phyloP scores from a whole-genome alignment of 108 stramenopile genomes.

The Nitzschia inconspicua region DNA sequence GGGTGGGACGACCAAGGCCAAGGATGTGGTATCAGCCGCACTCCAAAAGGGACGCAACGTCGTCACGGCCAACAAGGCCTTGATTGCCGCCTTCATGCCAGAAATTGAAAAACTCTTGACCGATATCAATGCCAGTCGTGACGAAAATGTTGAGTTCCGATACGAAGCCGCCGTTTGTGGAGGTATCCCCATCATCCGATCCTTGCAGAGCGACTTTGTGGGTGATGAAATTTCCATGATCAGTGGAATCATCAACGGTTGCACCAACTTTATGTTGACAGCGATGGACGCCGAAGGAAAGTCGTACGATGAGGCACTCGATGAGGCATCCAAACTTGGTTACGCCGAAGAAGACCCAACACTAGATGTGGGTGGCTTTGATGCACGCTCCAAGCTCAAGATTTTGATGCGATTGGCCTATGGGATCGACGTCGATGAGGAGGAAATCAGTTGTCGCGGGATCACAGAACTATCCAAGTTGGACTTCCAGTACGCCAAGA shows the following conservation, averaged over 20 bases:
- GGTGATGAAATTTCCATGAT: slow-evolving; percentile 85
- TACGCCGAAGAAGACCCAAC: slow-evolving; percentile 97
- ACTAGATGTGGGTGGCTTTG: slow-evolving; percentile 88
- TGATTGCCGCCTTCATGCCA: slow-evolving; percentile 86
- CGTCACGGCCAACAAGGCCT: slow-evolving; percentile 96
- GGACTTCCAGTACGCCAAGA: slow-evolving; percentile 89
- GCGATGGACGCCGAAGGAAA: slow-evolving; percentile 92
- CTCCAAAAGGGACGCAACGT: slow-evolving; percentile 83
- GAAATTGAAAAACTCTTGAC: slow-evolving; percentile 79
- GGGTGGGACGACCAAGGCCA: slow-evolving; percentile 91
- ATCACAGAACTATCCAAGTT: slow-evolving; percentile 82
- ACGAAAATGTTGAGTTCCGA: slow-evolving; percentile 64
- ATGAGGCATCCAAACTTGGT: slow-evolving; percentile 83
- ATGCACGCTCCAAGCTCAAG: slow-evolving; percentile 85
- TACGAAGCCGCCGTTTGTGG: slow-evolving; percentile 98
- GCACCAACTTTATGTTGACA: slow-evolving; percentile 98
- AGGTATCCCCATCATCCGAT: slow-evolving; percentile 95
- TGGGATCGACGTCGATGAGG: slow-evolving; percentile 82
- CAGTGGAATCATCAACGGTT: slow-evolving; percentile 95
- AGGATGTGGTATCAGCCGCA: slow-evolving; percentile 80
- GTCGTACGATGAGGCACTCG: slow-evolving; percentile 87
- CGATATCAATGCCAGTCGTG: slow-evolving; percentile 36
- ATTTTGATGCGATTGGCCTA: slow-evolving; percentile 86
- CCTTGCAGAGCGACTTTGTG: slow-evolving; percentile 90
- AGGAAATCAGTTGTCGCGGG: slow-evolving; percentile 78